Percentiles rank a stretch among this genome's conserved stretches.
phyloP scores from a whole-genome alignment of 305 asterid species.

The Striga hermonthica region DNA sequence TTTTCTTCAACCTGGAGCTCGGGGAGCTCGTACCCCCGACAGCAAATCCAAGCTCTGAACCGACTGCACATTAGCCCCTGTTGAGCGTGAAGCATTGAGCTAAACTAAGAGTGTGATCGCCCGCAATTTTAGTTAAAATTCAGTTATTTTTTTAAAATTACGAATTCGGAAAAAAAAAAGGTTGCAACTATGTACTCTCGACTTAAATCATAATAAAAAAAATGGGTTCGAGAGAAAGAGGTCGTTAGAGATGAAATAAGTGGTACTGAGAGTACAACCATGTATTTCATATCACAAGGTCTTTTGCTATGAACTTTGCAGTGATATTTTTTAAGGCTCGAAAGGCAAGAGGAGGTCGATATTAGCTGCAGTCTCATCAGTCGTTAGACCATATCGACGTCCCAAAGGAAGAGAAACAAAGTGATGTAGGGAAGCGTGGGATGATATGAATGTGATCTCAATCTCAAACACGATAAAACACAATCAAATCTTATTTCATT shows the following conservation, averaged over 20 bases:
- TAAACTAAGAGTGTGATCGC: conserved; percentile 68
- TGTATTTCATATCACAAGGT: conserved; percentile 57
- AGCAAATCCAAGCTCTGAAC: no score
- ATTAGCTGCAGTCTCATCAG: conserved; percentile 56
- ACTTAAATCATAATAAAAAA: no score
- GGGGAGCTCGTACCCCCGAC: no score
- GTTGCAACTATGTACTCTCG: neutral
- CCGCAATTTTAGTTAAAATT: conserved; percentile 27
- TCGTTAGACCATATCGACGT: conserved; percentile 70
- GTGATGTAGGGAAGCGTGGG: no score
- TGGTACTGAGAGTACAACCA: conserved; percentile 62
- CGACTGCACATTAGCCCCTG: conserved; percentile 36
- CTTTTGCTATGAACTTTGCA: conserved; percentile 54
- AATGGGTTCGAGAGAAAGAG: no score
- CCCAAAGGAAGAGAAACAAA: conserved; percentile 40
- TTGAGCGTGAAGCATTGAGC: conserved; percentile 67
- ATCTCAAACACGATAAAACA: no score
- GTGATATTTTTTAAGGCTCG: conserved; percentile 55
- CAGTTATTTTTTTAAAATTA: neutral
- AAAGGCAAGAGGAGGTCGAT: conserved; percentile 62
- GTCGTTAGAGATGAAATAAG: no score
- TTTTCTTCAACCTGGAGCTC: no score
- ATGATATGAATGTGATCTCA: no score
- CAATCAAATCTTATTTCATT: no score
- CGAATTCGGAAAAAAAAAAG: neutral